These are phyloP conservation scores for Wickerhamiella kazuoi DNA, from an alignment of 805 yeast species.

Conservation along the genomic window DNA sequence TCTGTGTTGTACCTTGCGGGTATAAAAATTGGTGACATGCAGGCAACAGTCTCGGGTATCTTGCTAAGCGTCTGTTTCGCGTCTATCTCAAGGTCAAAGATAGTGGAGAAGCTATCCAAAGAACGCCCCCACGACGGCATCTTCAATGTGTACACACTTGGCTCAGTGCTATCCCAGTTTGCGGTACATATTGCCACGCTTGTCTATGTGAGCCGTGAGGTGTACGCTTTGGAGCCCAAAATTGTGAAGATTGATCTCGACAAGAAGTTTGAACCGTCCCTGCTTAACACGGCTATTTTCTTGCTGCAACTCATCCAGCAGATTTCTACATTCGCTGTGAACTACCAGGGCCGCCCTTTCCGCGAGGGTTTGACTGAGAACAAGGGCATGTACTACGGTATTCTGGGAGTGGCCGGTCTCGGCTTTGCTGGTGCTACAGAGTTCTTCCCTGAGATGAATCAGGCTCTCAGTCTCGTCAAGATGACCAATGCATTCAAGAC, in stretches of 20 bases:
- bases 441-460: slow-evolving; percentile 83
- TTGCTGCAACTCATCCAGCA: slow-evolving; percentile 88
- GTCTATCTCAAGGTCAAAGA: slow-evolving; percentile 85
- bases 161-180: slow-evolving; percentile 91
- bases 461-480: slow-evolving; percentile 78
- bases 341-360: slow-evolving; percentile 94
- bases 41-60: slow-evolving; percentile 91
- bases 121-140: slow-evolving; percentile 97
- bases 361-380: slow-evolving; percentile 79
- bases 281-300: slow-evolving; percentile 91
- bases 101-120: slow-evolving; percentile 72
- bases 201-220: slow-evolving; percentile 66
- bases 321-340: slow-evolving; percentile 93
- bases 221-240: slow-evolving; percentile 80
- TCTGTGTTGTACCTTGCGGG: slow-evolving; percentile 92
- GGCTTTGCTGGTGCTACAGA: slow-evolving; percentile 89
- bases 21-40: slow-evolving; percentile 94
- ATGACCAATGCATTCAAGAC: slow-evolving; percentile 59
- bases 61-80: slow-evolving; percentile 85
- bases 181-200: slow-evolving; percentile 76
- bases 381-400: slow-evolving; percentile 93
- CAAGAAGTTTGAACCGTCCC: slow-evolving; percentile 70
- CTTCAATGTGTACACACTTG: slow-evolving; percentile 90
- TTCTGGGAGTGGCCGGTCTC: slow-evolving; percentile 74
- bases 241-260: slow-evolving; percentile 73